Evolutionary conservation across 2,329 filamentous ascomycete species (phyloP).

Genomic region (Hymenoscyphus occultus): DNA sequence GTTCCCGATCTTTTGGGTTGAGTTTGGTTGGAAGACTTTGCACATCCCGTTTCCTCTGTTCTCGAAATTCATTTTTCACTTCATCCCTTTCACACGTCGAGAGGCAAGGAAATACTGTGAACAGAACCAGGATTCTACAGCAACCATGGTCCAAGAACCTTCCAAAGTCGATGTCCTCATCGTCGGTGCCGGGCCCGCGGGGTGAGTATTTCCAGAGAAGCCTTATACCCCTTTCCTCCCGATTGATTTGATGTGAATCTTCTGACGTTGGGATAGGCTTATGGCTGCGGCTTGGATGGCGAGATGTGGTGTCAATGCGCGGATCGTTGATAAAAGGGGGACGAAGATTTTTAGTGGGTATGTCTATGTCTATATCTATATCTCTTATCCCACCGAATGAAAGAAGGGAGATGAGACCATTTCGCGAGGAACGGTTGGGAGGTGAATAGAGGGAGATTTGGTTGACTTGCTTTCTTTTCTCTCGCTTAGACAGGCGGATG

Average conservation of each 20-base stretch:
- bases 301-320: slow-evolving; percentile 45
- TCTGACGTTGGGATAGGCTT: slow-evolving; percentile 31
- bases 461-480: not conserved
- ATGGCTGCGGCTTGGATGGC: slow-evolving; percentile 51
- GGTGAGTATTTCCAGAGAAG: slow-evolving; percentile 20
- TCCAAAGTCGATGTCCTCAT: slow-evolving; percentile 44
- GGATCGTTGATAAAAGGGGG: slow-evolving; percentile 46
- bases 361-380: not conserved
- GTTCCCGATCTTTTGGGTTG: too few relatives aligned
- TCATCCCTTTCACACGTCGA: too few relatives aligned
- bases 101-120: too few relatives aligned
- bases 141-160: not conserved
- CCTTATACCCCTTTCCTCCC: not conserved
- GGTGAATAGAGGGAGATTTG: too few relatives aligned
- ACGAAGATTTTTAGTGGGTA: slow-evolving; percentile 34
- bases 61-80: too few relatives aligned
- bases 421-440: too few relatives aligned
- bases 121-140: too few relatives aligned
- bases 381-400: not conserved
- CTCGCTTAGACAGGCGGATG: slow-evolving; percentile 56
- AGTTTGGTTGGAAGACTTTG: too few relatives aligned
- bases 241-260: not conserved
- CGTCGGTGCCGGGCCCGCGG: slow-evolving; percentile 49
- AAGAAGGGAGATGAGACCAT: not conserved
- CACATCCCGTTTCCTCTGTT: too few relatives aligned